Conservation (phyloP, 2,329 filamentous ascomycete species). For the Rutstroemia sp. region DNA sequence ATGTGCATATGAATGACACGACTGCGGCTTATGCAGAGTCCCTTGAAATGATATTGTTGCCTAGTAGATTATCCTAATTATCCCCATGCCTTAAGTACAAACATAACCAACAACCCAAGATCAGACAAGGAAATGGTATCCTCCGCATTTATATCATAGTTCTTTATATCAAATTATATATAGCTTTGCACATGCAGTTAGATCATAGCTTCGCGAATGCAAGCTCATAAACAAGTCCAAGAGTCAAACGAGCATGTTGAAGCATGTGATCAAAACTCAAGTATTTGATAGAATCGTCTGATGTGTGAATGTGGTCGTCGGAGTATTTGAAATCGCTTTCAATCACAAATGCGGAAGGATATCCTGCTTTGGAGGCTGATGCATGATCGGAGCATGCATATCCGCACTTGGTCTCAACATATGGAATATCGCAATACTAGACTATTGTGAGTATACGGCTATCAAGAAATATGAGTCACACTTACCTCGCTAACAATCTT, state of each 20-base stretch:
- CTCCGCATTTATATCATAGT: not conserved
- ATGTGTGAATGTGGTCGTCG: conserved; percentile 63
- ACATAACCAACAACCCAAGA: not conserved
- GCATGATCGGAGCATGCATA: conserved; percentile 77
- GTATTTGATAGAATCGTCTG: conserved; percentile 63
- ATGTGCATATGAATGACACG: not conserved
- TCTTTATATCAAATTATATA: not conserved
- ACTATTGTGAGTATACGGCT: conserved; percentile 6
- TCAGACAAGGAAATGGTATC: too few relatives aligned
- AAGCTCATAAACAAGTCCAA: conserved; percentile 78
- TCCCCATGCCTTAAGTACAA: not conserved
- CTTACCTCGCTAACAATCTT: conserved; percentile 63
- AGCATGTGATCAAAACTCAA: conserved; percentile 86
- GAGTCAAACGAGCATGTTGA: conserved; percentile 77
- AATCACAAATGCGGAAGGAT: conserved; percentile 69
- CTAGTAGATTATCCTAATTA: not conserved
- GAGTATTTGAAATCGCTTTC: conserved; percentile 62
- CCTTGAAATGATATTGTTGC: too few relatives aligned
- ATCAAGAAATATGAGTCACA: not conserved
- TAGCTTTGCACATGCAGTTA: not conserved
- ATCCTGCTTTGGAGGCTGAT: conserved; percentile 65
- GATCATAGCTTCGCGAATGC: conserved; percentile 54
- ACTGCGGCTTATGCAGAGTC: not conserved
- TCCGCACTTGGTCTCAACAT: conserved; percentile 79
- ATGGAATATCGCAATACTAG: conserved; percentile 85